Conservation (phyloP, 2,329 filamentous ascomycete genomes). For the Calonectria naviculata region DNA sequence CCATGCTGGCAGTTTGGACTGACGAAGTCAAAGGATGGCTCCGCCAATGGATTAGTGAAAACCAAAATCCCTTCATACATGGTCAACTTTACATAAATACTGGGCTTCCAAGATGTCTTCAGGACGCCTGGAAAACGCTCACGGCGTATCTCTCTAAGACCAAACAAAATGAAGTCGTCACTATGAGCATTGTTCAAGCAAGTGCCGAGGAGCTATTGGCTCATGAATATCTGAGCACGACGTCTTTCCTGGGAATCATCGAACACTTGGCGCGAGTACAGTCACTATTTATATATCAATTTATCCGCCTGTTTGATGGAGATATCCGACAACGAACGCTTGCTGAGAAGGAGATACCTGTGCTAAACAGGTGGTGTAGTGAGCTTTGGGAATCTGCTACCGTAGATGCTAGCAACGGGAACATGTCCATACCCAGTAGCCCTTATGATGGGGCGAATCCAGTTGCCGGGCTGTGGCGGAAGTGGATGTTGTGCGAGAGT, state of each 20-base stretch:
- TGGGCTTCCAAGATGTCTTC: slow-evolving; percentile 36
- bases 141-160: slow-evolving; percentile 40
- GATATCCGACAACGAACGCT: slow-evolving; percentile 33
- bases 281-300: slow-evolving; percentile 33
- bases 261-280: slow-evolving; percentile 36
- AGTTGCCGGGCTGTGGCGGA: slow-evolving; percentile 32
- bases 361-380: neutral
- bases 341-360: slow-evolving; percentile 25
- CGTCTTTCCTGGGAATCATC: neutral
- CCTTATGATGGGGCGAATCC: neutral
- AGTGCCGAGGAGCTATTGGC: slow-evolving; percentile 14
- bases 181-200: slow-evolving; percentile 40
- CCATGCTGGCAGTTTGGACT: slow-evolving; percentile 41
- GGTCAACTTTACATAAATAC: slow-evolving; percentile 36
- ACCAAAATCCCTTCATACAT: slow-evolving; percentile 43
- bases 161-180: slow-evolving; percentile 33
- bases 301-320: slow-evolving; percentile 40
- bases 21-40: slow-evolving; percentile 36
- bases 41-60: slow-evolving; percentile 37
- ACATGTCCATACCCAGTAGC: neutral
- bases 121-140: slow-evolving; percentile 43
- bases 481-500: slow-evolving; percentile 45
- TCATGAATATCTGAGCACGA: neutral
- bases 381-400: neutral
- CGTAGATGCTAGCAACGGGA: neutral